Evolutionary conservation across 2,329 filamentous ascomycete species (phyloP).

Genomic region (Thermothelomyces thermophilus): DNA sequence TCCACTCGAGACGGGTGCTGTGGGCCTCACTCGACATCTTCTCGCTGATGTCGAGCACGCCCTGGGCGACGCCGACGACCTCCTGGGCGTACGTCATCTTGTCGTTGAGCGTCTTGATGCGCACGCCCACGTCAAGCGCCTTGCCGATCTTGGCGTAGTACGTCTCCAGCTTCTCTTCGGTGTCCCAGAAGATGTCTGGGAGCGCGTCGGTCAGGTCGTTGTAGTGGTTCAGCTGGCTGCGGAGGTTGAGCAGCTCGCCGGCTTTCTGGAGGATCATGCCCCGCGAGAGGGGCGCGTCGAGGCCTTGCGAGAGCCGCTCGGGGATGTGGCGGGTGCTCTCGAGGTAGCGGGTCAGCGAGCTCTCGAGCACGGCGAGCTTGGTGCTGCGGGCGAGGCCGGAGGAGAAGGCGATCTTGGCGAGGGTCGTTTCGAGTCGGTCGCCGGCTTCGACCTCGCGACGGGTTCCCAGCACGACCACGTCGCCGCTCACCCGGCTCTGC

Average conservation of each 20-base stretch:
- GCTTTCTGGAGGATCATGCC: conserved; percentile 88
- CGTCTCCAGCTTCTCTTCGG: conserved; percentile 80
- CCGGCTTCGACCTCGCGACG: conserved; percentile 46
- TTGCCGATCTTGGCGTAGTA: conserved; percentile 93
- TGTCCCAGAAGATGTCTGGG: conserved; percentile 96
- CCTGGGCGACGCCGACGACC: conserved; percentile 81
- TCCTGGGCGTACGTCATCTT: conserved; percentile 98
- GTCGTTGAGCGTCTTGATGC: conserved; percentile 88
- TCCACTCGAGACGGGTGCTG: conserved; percentile 82
- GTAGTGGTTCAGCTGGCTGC: conserved; percentile 92
- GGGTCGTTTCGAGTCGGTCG: conserved; percentile 52
- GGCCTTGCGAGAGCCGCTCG: conserved; percentile 62
- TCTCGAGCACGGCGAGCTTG: conserved; percentile 88
- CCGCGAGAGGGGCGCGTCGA: conserved; percentile 50
- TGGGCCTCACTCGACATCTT: conserved; percentile 89
- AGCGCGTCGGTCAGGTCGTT: conserved; percentile 92
- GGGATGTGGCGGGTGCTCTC: conserved; percentile 79
- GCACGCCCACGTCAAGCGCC: conserved; percentile 81
- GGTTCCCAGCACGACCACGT: conserved; percentile 84
- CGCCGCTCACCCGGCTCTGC: conserved; percentile 72
- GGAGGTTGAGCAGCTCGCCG: conserved; percentile 79
- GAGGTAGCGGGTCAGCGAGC: conserved; percentile 74
- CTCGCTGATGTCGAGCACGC: conserved; percentile 85
- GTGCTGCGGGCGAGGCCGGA: conserved; percentile 88
- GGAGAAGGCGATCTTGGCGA: conserved; percentile 94